phyloP scores from a whole-genome alignment of 371 early-diverging fungal species.

The Umbelopsis sp. region DNA sequence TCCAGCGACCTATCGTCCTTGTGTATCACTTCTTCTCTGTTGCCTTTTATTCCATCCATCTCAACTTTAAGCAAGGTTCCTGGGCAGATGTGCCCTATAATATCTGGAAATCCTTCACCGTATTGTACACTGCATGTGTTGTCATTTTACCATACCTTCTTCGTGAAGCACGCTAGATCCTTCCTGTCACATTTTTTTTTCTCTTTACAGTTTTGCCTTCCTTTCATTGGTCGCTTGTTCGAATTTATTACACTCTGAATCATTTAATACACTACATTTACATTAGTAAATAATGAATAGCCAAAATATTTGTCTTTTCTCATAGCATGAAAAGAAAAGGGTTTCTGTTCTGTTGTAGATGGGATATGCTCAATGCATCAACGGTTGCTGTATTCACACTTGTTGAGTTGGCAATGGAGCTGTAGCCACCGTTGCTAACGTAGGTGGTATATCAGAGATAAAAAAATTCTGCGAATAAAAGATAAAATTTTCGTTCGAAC shows the following conservation, averaged over 20 bases:
- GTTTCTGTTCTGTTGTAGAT: no score
- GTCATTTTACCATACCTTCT: slow-evolving; percentile 55
- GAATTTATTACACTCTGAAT: neutral
- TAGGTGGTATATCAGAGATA: no score
- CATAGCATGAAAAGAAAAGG: no score
- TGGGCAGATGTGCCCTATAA: slow-evolving; percentile 40
- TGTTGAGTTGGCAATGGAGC: no score
- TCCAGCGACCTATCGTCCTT: slow-evolving; percentile 68
- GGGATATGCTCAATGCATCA: no score
- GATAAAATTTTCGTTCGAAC: no score
- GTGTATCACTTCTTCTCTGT: slow-evolving; percentile 85
- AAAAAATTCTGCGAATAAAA: no score
- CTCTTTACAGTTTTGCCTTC: neutral
- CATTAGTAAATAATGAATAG: neutral
- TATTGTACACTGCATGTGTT: slow-evolving; percentile 59
- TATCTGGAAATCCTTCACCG: slow-evolving; percentile 42
- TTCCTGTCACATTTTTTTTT: neutral
- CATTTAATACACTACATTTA: slow-evolving; percentile 1
- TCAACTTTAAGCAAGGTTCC: slow-evolving; percentile 46
- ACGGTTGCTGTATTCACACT: no score
- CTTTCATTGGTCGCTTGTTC: neutral
- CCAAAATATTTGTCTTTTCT: no score
- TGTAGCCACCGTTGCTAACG: no score
- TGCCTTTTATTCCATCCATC: slow-evolving; percentile 70
- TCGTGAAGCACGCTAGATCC: slow-evolving; percentile 14